These are phyloP conservation scores for Porcisia hertigi DNA, from an alignment of 208 protist species.

Conservation along the genomic window DNA sequence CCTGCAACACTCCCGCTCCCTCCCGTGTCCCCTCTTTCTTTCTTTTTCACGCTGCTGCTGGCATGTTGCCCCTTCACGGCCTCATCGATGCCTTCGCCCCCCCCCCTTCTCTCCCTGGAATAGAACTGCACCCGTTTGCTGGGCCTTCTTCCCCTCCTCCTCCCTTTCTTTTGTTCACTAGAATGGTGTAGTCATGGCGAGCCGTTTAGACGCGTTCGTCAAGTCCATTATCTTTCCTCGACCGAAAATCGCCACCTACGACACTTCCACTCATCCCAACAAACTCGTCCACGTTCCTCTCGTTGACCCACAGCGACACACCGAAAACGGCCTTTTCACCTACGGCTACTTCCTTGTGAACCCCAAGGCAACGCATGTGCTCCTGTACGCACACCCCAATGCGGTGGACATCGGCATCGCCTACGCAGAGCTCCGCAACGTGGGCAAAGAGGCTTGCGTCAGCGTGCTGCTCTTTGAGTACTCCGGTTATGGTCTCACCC, in stretches of 20 bases:
- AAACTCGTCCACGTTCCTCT: constrained; percentile 64
- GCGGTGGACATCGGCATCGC: constrained; percentile 84
- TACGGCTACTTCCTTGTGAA: constrained; percentile 59
- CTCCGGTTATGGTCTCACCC: constrained; percentile 76
- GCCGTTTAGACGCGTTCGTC: constrained; percentile 65
- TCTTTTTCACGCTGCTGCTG: background rate
- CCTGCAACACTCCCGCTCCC: background rate
- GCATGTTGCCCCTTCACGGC: background rate
- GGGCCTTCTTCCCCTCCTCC: background rate
- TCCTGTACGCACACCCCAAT: constrained; percentile 87
- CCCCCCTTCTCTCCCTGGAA: background rate
- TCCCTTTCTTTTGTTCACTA: no score
- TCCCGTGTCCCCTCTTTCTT: background rate
- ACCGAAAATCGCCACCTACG: constrained; percentile 60
- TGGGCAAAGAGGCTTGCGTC: constrained; percentile 53
- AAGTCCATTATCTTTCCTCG: constrained; percentile 75
- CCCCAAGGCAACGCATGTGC: constrained; percentile 52
- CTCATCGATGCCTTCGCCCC: background rate
- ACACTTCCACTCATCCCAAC: constrained; percentile 42
- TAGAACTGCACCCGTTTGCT: background rate
- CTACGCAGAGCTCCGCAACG: constrained; percentile 65
- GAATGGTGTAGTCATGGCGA: constrained; percentile 30
- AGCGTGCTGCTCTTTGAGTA: constrained; percentile 82
- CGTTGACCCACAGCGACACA: constrained; percentile 45
- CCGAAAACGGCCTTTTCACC: constrained; percentile 63